A percentile compares a stretch with the other conserved stretches of the same genome.
These are phyloP conservation scores for Wickerhamomyces tratensis DNA, from an alignment of 805 yeast species.

Conservation along the genomic window DNA sequence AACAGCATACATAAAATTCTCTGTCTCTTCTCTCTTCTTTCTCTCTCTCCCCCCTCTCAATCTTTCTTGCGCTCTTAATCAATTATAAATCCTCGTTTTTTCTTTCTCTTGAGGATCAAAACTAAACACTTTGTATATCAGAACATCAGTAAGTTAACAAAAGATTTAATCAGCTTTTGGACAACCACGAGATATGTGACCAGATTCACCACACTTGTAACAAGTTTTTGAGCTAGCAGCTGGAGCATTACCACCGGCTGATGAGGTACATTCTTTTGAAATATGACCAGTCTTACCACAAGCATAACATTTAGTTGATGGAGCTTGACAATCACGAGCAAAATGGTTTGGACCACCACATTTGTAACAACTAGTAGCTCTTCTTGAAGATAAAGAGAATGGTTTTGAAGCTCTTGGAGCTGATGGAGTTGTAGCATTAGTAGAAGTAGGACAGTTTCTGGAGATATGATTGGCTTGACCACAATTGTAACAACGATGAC, in stretches of 20 bases:
- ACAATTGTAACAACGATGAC: conserved; percentile 75
- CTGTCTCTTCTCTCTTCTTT: too few relatives aligned
- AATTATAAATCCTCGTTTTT: too few relatives aligned
- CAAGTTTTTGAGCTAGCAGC: conserved; percentile 24
- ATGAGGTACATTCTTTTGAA: conserved; percentile 68
- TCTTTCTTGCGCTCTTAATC: too few relatives aligned
- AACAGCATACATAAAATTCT: too few relatives aligned
- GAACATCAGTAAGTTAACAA: too few relatives aligned
- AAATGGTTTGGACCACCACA: conserved; percentile 92
- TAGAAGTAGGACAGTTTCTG: conserved; percentile 42
- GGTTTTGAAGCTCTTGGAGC: conserved; percentile 15
- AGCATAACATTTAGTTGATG: conserved; percentile 73
- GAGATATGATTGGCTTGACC: conserved; percentile 76
- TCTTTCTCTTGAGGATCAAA: too few relatives aligned
- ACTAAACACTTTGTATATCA: too few relatives aligned
- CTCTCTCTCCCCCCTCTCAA: too few relatives aligned
- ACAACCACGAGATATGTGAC: conserved; percentile 85
- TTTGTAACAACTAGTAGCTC: conserved; percentile 66
- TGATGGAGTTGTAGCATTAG: conserved; percentile 5
- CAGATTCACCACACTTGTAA: conserved; percentile 44
- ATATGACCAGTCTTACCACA: conserved; percentile 90
- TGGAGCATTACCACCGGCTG: conserved; percentile 34
- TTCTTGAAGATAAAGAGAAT: conserved; percentile 1
- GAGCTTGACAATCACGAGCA: conserved; percentile 80
- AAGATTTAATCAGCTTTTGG: conserved; percentile 6